Base-by-base conservation (phyloP, 495 filamentous ascomycete species). In the Astrocystis sublimbata region DNA sequence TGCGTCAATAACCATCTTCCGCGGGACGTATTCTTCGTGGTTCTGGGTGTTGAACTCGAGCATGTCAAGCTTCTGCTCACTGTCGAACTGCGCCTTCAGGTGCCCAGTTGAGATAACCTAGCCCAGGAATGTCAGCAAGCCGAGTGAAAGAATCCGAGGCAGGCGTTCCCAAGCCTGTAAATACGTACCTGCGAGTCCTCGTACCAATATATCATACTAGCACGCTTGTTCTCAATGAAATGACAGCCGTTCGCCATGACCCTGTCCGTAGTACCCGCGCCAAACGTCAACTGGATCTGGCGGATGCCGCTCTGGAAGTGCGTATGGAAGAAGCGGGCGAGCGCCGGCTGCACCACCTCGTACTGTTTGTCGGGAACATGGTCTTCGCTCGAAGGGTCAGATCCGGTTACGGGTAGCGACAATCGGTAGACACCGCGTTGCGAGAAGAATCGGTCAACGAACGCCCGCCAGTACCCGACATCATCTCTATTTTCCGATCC, bases 231-330 rank as follows among this genome's bases (percentile, higher is more conserved):
- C 60, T 89, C 85, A 28, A 91, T 82, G 61, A 84, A 81, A 60
- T 90, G 86, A 41, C 83, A 83, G 47, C 88, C 87, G 53, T 84
- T 82, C 3, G 80, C 76, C 45, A 86, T 65, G 28, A 83, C 75
- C 21, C 76, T 79, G 60, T 92, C 88, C 1, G 65, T 70, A 1
- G 74, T 76, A 4, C 84, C 80, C 60, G 78, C 82, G 58, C 87
- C 84, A 51, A 92, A 77, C 17, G 89, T 80, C 78, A 96, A 83
- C 69, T 94, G 91, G 51, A 97, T 90, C 21, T 83, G 86, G 49
- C 81, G 83, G 38, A 96, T 86, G 5, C 91, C 91, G 58, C 89
- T 93, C n/a, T 88, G 86, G 66, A 90, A 96, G 64, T 93, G 88
- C 0, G 88, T 91, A 51, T 86, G 78, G 71, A 93, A 96, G 65